A percentile compares a stretch with the other conserved stretches of the same genome.
These are phyloP conservation scores for Lichtheimia ramosa DNA, from an alignment of 371 early-diverging fungal species.

Conservation along the genomic window DNA sequence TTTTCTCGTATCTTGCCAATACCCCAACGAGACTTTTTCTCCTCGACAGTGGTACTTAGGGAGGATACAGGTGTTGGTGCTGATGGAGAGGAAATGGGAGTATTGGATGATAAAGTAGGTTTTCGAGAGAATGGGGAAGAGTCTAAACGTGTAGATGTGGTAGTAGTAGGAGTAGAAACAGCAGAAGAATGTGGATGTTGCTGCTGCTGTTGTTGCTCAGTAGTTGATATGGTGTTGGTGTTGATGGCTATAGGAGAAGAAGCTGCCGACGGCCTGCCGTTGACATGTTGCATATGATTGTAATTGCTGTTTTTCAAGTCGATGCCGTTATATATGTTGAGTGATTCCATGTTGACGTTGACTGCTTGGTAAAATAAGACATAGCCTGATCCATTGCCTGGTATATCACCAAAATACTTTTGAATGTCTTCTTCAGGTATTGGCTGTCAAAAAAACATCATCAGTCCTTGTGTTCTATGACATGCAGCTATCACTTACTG, in stretches of 20 bases:
- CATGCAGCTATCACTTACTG: slow-evolving; percentile 44
- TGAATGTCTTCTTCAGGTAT: slow-evolving; percentile 80
- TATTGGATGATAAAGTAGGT: slow-evolving; percentile 2
- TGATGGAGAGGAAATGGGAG: slow-evolving; percentile 1
- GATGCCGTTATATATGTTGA: slow-evolving; percentile 25
- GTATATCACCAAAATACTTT: slow-evolving; percentile 82
- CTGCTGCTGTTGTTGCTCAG: slow-evolving; percentile 1
- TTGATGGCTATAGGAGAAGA: not conserved
- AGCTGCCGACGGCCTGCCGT: slow-evolving; percentile 16
- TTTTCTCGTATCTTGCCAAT: slow-evolving; percentile 26
- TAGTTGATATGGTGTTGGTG: not conserved
- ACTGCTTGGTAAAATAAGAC: slow-evolving; percentile 79
- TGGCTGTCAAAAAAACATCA: slow-evolving; percentile 24
- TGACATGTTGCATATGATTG: slow-evolving; percentile 1
- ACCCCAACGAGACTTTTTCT: slow-evolving; percentile 36
- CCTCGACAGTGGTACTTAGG: slow-evolving; percentile 16
- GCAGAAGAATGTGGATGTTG: not conserved
- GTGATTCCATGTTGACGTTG: slow-evolving; percentile 40
- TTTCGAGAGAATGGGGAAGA: slow-evolving; percentile 1
- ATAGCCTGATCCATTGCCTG: slow-evolving; percentile 81
- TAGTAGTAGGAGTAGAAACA: not conserved
- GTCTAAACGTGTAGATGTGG: slow-evolving; percentile 8
- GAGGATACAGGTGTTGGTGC: slow-evolving; percentile 7
- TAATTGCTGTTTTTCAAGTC: slow-evolving; percentile 10
- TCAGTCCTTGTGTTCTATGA: not conserved